phyloP scores from a whole-genome alignment of 2,329 filamentous ascomycete species.

The Lojkania enalia region DNA sequence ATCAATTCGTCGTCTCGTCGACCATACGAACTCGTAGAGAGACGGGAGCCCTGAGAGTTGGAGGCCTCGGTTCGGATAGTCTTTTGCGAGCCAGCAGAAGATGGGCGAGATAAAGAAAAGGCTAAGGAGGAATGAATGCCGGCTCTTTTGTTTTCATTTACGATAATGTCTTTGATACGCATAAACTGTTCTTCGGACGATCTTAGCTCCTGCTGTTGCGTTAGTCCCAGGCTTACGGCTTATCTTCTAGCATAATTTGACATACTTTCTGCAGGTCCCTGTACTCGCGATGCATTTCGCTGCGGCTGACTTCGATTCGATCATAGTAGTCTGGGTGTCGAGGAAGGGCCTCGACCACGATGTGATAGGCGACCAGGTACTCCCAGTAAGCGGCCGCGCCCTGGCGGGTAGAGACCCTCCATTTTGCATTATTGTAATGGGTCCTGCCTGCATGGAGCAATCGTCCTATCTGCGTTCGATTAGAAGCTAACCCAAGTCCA shows the following conservation, averaged over 20 bases:
- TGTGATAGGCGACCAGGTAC: slow-evolving; percentile 79
- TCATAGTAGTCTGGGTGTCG: slow-evolving; percentile 71
- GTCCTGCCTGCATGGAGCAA: slow-evolving; percentile 48
- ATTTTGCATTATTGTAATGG: slow-evolving; percentile 57
- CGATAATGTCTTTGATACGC: slow-evolving; percentile 55
- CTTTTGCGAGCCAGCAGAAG: slow-evolving; percentile 11
- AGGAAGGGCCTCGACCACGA: slow-evolving; percentile 76
- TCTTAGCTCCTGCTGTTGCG: slow-evolving; percentile 31
- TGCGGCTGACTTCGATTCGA: slow-evolving; percentile 60
- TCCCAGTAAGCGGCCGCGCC: slow-evolving; percentile 77
- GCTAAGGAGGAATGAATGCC: slow-evolving; percentile 41
- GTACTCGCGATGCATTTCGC: slow-evolving; percentile 55
- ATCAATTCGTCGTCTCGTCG: slow-evolving; percentile 37
- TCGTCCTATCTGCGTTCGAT: slow-evolving; percentile 42
- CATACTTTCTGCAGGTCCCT: slow-evolving; percentile 41
- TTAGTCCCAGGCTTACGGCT: too few relatives aligned
- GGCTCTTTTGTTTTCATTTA: slow-evolving; percentile 57
- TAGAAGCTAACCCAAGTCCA: not conserved
- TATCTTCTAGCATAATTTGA: not conserved
- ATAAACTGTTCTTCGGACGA: slow-evolving; percentile 49
- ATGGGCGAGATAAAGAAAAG: slow-evolving; percentile 5
- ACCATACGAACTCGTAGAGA: slow-evolving; percentile 16
- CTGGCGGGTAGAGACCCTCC: slow-evolving; percentile 50
- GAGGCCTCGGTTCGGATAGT: slow-evolving; percentile 5
- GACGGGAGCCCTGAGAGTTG: slow-evolving; percentile 18